Base-by-base conservation (phyloP, 2,329 filamentous ascomycete species). In the Microdochium bolleyi region DNA sequence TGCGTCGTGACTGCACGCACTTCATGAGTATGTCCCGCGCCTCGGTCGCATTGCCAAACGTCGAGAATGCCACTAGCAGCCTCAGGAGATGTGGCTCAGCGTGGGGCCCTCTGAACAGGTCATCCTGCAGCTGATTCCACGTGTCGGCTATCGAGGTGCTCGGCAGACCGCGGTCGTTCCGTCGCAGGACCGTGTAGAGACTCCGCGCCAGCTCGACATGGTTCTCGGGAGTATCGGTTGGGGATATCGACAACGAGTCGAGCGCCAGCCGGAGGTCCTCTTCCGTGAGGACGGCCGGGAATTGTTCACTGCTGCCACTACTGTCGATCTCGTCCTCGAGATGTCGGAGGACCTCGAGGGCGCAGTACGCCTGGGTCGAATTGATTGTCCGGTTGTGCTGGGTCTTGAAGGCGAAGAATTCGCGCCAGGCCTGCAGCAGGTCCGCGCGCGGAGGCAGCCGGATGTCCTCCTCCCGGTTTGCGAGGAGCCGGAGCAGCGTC, bases 401-500 rank as follows among this genome's bases (percentile, higher is more conserved):
- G 54, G 73, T 57, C 67, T 87, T 78, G 64, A 74, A 75, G 19
- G 71, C 64, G 60, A 92, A 84, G 57, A 92, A 84, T 10, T 75
- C 70, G 52, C 72, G 75, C 66, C 88, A 85, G 4, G 87, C 88
- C 34, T 79, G 73, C 0, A 82, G 68, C 2, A 96, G 72, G 32
- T 88, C 81, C n/a, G 75, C 66, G 2, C 75, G 71, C 0, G 80
- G 68, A 16, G 89, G 90, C 10, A 82, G 79, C 32, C 89, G 80
- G 34, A 84, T 74, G 51, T 80, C 77, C 53, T 88, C 78, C 51
- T 79, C 75, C 58, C 85, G 72, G 55, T 82, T 79, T 58, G 81
- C 80, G 51, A 80, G 74, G 66, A 89, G 79, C 54, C 88, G 79
- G 61, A 88, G 79, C 71, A 96, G 81, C 16, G 78, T 79, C 57